These are phyloP conservation scores for Candida morakotiae DNA, from an alignment of 805 yeast species.

Conservation along the genomic window DNA sequence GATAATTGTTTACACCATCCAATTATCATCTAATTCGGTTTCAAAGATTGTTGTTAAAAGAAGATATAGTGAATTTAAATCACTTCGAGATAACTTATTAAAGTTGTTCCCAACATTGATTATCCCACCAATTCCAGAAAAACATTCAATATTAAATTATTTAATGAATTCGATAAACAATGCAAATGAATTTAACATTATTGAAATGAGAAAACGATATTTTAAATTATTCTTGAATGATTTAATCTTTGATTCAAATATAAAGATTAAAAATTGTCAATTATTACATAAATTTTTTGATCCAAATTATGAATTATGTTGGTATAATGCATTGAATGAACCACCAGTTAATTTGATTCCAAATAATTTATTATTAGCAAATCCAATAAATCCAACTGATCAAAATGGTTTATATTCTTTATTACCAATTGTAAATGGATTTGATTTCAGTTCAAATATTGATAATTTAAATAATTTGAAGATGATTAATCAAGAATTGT, in stretches of 20 bases:
- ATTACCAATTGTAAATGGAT: constrained; percentile 41
- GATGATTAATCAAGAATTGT: constrained; percentile 33
- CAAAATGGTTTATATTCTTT: constrained; percentile 51
- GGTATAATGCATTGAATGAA: constrained; percentile 49
- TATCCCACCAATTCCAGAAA: constrained; percentile 44
- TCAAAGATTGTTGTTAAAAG: constrained; percentile 33
- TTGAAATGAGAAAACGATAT: constrained; percentile 47
- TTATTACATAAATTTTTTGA: constrained; percentile 47
- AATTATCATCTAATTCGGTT: constrained; percentile 13
- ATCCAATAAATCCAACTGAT: constrained; percentile 47
- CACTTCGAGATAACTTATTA: constrained; percentile 34
- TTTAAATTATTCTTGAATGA: constrained; percentile 42
- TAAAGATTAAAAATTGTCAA: constrained; percentile 29
- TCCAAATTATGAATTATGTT: constrained; percentile 45
- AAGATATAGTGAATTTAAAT: constrained; percentile 41
- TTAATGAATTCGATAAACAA: constrained; percentile 37
- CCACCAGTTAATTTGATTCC: constrained; percentile 45
- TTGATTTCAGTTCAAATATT: constrained; percentile 25
- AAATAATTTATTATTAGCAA: constrained; percentile 43
- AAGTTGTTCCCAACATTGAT: constrained; percentile 37
- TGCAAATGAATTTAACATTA: constrained; percentile 31
- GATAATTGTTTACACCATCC: constrained; percentile 36
- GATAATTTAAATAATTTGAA: constrained; percentile 29
- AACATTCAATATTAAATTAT: constrained; percentile 43
- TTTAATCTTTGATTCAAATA: constrained; percentile 27